Evolutionary conservation across 2,329 filamentous ascomycete species (phyloP), one percentile per base, ranked within the genome.

Genomic region (Diaporthe ampelina): DNA sequence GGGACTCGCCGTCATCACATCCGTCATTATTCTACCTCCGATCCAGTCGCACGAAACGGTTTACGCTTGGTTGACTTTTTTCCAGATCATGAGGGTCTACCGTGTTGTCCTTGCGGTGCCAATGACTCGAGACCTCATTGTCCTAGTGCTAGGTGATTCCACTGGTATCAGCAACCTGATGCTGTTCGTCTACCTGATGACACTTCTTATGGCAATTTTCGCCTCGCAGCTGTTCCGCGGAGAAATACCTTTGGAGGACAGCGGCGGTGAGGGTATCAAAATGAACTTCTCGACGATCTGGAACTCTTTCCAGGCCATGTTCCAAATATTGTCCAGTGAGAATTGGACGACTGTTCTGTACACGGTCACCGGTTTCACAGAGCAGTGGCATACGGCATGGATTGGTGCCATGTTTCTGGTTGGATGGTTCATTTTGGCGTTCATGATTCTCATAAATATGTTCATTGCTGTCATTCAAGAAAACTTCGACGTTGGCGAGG

Each of bases 391-490:
- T 52, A 97, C 94, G n/a, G 90, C 94, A 11, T 98, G 97, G 96
- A 95, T 98, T 73, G 95, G 94, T 13, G 95, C 96, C 11, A 88
- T 94, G 1, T 98, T 99, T 79, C 89, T 98, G 78, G 94, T 98
- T 76, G 89, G 95, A 78, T 99, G 97, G 97, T 98, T 98, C 83
- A 97, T 98, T 73, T 89, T 99, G 57, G 90, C 95, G 8, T 98
- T 97, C 83, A 96, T 98, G 81, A 97, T 99, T 84, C 90, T 98
- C 76, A 86, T 99, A 86, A 99, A 98, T 81, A 99, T 99, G 97
- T 99, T 99, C 87, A 98, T 99, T 94, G 97, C 97, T 88, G 97
- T 99, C 85, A 99, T 99, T 77, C 97, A 99, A 83, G 97, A 99
- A 81, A 99, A 98, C 80, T 99, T 99, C 81, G 97, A 99, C 84